phyloP scores from a whole-genome alignment of 148 eudicot genomes.

The Bassia scoparia region DNA sequence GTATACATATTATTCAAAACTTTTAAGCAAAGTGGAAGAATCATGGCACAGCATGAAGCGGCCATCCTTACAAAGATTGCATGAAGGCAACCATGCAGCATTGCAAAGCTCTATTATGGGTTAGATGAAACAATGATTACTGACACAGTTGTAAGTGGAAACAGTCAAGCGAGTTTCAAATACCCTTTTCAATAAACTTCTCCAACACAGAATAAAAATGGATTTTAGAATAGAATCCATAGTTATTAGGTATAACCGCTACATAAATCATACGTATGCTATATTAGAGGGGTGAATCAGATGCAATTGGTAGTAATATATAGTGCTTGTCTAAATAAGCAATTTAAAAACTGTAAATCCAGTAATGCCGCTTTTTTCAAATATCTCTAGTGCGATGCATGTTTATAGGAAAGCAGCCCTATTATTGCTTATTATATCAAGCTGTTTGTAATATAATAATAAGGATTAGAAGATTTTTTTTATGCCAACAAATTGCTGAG shows the following conservation, averaged over 20 bases:
- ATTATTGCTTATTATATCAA: background rate
- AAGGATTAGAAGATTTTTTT: background rate
- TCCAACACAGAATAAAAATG: background rate
- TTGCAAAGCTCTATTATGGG: background rate
- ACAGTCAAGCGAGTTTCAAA: background rate
- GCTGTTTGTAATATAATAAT: background rate
- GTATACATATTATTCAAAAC: background rate
- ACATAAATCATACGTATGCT: slow-evolving; percentile 5
- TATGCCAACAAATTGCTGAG: background rate
- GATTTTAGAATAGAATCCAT: background rate
- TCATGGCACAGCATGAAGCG: slow-evolving; percentile 2
- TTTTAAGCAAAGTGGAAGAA: background rate
- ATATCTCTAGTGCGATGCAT: background rate
- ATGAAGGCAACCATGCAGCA: slow-evolving; percentile 5
- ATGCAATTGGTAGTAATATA: background rate
- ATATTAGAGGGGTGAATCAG: background rate
- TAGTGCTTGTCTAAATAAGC: background rate
- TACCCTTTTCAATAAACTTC: background rate
- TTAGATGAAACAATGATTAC: background rate
- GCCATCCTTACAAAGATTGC: background rate
- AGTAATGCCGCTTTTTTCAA: background rate
- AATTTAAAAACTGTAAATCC: background rate
- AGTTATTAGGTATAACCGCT: slow-evolving; percentile 23
- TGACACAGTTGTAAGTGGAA: background rate
- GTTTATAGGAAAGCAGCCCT: background rate